Conservation (phyloP, 768 basidiomycete species). For the Agrocybe chaxingu region DNA sequence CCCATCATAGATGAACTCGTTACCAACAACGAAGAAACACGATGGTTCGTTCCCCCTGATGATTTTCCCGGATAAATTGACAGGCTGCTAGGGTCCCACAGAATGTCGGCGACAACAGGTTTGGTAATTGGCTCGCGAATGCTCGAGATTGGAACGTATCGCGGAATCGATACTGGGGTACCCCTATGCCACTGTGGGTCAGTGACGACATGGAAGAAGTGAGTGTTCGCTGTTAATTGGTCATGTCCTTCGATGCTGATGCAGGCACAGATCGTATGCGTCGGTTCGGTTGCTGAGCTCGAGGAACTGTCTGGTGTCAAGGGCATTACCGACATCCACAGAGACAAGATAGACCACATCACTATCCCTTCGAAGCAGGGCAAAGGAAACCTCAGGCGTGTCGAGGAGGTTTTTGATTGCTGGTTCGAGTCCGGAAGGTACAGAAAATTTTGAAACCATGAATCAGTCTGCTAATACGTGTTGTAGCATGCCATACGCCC, state of each 20-base stretch:
- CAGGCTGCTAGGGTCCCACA: constrained; percentile 77
- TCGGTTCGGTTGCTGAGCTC: constrained; percentile 87
- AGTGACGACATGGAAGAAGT: constrained; percentile 93
- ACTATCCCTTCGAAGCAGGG: constrained; percentile 91
- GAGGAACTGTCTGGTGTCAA: constrained; percentile 80
- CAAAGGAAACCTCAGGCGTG: constrained; percentile 79
- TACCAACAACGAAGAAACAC: constrained; percentile 82
- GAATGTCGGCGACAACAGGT: constrained; percentile 84
- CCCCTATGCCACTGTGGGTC: constrained; percentile 94
- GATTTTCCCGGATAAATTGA: neutral
- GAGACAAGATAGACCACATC: constrained; percentile 94
- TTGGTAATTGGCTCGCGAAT: constrained; percentile 96
- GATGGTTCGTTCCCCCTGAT: constrained; percentile 58
- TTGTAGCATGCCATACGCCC: constrained; percentile 95
- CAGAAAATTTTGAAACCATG: neutral
- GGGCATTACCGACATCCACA: constrained; percentile 86
- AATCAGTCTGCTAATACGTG: constrained; percentile 2
- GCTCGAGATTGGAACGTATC: constrained; percentile 99
- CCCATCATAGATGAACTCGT: constrained; percentile 85
- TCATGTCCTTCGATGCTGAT: constrained; percentile 1
- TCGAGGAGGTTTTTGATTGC: constrained; percentile 99
- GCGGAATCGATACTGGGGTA: constrained; percentile 99
- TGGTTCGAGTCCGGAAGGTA: constrained; percentile 99
- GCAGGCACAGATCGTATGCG: constrained; percentile 62
- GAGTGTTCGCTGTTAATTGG: neutral